These are phyloP conservation scores for Thielaviopsis cerberus DNA, from an alignment of 2,329 filamentous ascomycete genomes.

Conservation along the genomic window DNA sequence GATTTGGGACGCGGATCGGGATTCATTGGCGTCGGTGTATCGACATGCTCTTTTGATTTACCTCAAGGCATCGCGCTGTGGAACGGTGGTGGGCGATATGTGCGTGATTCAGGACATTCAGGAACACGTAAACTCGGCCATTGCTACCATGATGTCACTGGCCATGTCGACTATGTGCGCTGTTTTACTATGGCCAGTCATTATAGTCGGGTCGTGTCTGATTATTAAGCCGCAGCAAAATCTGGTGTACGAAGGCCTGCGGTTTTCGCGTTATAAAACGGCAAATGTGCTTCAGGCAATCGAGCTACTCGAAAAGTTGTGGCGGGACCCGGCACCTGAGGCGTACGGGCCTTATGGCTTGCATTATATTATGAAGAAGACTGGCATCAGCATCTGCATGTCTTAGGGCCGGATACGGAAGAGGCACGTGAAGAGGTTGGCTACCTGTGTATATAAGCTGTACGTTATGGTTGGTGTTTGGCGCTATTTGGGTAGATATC, in stretches of 20 bases:
- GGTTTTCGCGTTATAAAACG: slow-evolving; percentile 10
- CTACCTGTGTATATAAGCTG: neutral
- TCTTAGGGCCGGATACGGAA: slow-evolving; percentile 2
- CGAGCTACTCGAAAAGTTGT: slow-evolving; percentile 10
- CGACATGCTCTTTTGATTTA: slow-evolving; percentile 7
- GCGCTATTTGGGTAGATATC: neutral
- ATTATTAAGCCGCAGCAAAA: slow-evolving; percentile 11
- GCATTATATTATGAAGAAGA: slow-evolving; percentile 12
- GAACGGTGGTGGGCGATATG: slow-evolving; percentile 6
- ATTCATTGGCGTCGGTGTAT: slow-evolving; percentile 10
- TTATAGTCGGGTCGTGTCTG: slow-evolving; percentile 10
- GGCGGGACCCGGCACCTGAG: slow-evolving; percentile 10
- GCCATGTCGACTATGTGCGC: slow-evolving; percentile 11
- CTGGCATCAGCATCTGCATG: slow-evolving; percentile 11
- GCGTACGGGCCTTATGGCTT: slow-evolving; percentile 11
- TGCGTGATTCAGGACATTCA: slow-evolving; percentile 10
- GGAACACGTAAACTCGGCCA: slow-evolving; percentile 10
- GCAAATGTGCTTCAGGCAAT: slow-evolving; percentile 11
- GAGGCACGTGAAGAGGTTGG: no score
- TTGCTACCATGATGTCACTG: slow-evolving; percentile 10
- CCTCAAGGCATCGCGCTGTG: slow-evolving; percentile 9
- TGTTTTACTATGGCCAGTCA: slow-evolving; percentile 10
- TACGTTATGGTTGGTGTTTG: neutral
- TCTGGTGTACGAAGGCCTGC: slow-evolving; percentile 11
- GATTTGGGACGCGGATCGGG: slow-evolving; percentile 10